phyloP scores from a whole-genome alignment of 768 basidiomycete genomes.

The Boletus subcaerulescens region DNA sequence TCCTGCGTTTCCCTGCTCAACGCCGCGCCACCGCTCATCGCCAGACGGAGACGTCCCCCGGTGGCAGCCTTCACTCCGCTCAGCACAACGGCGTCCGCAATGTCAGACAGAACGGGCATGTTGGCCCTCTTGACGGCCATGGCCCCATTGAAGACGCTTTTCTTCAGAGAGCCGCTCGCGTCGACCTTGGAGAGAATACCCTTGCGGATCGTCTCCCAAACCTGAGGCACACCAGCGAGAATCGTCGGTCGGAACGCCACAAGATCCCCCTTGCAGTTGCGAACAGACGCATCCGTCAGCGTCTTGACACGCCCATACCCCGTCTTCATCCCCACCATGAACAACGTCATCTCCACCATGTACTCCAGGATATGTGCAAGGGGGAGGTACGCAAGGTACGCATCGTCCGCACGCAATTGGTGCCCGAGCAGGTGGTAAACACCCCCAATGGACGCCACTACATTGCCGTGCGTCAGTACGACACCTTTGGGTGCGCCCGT shows the following conservation, averaged over 20 bases:
- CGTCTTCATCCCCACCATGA: slow-evolving; percentile 73
- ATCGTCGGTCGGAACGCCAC: slow-evolving; percentile 79
- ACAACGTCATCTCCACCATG: slow-evolving; percentile 79
- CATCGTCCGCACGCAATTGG: slow-evolving; percentile 35
- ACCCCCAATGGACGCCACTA: slow-evolving; percentile 85
- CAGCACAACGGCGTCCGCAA: slow-evolving; percentile 78
- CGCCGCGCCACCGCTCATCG: slow-evolving; percentile 83
- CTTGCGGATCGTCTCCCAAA: slow-evolving; percentile 97
- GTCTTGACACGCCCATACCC: slow-evolving; percentile 97
- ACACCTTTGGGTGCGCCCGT: slow-evolving; percentile 97
- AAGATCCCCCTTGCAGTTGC: slow-evolving; percentile 87
- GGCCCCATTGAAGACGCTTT: slow-evolving; percentile 77
- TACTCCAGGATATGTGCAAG: slow-evolving; percentile 96
- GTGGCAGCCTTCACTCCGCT: slow-evolving; percentile 77
- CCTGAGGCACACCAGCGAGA: slow-evolving; percentile 92
- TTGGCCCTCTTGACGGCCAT: slow-evolving; percentile 69
- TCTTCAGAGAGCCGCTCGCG: slow-evolving; percentile 60
- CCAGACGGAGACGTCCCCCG: slow-evolving; percentile 81
- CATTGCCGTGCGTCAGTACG: slow-evolving; percentile 80
- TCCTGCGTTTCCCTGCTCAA: slow-evolving; percentile 86
- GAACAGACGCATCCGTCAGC: slow-evolving; percentile 89
- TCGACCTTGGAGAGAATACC: slow-evolving; percentile 85
- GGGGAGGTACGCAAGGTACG: slow-evolving; percentile 87
- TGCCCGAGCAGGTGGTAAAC: slow-evolving; percentile 65
- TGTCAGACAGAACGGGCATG: slow-evolving; percentile 57